Base-by-base conservation (phyloP, 2,329 filamentous ascomycete species). In the Fusarium penzigii region DNA sequence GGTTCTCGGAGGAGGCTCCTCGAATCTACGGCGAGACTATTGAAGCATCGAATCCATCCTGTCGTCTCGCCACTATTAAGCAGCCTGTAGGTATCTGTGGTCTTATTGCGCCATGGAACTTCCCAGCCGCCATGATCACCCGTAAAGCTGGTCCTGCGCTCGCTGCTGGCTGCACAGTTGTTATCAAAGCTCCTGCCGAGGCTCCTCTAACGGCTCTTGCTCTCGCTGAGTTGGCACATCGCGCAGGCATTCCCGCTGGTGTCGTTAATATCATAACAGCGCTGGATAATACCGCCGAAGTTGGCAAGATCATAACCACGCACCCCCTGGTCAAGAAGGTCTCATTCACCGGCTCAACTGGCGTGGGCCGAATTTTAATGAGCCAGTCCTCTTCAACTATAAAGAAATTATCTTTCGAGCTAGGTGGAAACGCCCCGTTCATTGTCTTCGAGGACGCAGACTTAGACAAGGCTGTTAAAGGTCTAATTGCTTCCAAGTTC, bases 201-300 rank as follows among this genome's bases (percentile, higher is more conserved):
- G 96, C 92, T 4, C 92, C 92, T 0, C 91, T 93, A 68, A 95
- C 91, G 17, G 85, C 90, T 1, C 86, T 95, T 42, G 92, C 92
- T 2, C 73, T 96, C 25, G 89, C 89, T 3, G 92, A 96, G 72
- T 81, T 96, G 41, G 89, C 87, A 7, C 82, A 88, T 65, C 86
- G 92, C 32, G 92, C 92, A 13, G 92, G 92, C 25, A 87, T 96
- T 36, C 92, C 92, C 29, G 85, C 86, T 61, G 92, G 92, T 40
- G 92, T 96, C 2, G 83, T 96, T 55, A 96, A 97, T 74, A 78
- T 96, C 55, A 79, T 97, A 49, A 94, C 90, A 2, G 81, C 29
- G 11, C 72, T 88, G 6, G 75, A 87, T 46, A 93, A 95, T 72
- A 96, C 91, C 0, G 79, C 85, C 17, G 84, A 86, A 61, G 83